phyloP scores from a whole-genome alignment of 306 rosid genomes.

The Quercus alba region DNA sequence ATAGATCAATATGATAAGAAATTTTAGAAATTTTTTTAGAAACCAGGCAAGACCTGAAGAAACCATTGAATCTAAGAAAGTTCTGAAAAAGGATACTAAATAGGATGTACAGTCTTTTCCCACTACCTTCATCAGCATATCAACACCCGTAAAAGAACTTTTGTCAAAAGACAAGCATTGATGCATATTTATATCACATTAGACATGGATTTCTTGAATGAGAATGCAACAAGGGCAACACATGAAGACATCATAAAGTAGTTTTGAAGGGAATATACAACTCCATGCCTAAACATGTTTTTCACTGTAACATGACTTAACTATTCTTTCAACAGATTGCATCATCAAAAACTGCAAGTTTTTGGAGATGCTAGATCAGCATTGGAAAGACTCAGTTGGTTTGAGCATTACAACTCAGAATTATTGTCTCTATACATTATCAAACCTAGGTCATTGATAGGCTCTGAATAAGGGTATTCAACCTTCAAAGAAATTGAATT shows the following conservation, averaged over 20 bases:
- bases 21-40: too few species aligned
- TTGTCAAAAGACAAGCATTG: conserved; percentile 11
- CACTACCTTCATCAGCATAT: conserved; percentile 83
- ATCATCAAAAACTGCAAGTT: not conserved
- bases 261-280: not conserved
- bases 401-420: not conserved
- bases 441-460: not conserved
- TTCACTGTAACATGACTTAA: not conserved
- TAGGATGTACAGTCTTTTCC: conserved; percentile 89
- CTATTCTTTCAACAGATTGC: not conserved
- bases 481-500: not conserved
- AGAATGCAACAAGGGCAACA: not conserved
- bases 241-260: not conserved
- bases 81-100: conserved; percentile 81
- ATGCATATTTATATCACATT: too few species aligned
- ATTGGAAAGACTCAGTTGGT: not conserved
- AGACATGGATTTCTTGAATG: not conserved
- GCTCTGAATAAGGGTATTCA: not conserved
- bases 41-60: not conserved
- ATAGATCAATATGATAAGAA: too few species aligned
- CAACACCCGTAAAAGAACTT: conserved; percentile 58
- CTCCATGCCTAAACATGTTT: not conserved
- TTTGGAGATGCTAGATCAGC: not conserved
- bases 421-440: not conserved
- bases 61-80: conserved; percentile 7